Evolutionary conservation across 768 basidiomycete species (phyloP).

Genomic region (Amanita pseudoporphyria): DNA sequence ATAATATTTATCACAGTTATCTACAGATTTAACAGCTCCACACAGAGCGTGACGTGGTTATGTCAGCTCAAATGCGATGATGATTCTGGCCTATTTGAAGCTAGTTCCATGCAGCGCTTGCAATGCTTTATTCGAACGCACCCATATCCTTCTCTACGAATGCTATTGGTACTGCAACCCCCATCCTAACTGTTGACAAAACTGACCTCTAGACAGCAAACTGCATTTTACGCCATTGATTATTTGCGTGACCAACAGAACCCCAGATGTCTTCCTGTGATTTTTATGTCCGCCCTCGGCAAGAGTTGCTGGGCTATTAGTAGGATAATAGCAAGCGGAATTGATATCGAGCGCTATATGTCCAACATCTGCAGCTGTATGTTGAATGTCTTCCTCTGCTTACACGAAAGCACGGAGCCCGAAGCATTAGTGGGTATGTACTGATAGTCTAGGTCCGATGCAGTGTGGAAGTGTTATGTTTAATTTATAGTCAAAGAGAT

Average conservation of each 20-base stretch:
- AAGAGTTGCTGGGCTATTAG: slow-evolving; percentile 22
- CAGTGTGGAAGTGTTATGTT: not conserved
- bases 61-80: not conserved
- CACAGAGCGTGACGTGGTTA: slow-evolving; percentile 4
- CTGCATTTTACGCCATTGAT: slow-evolving; percentile 16
- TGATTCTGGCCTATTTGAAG: not conserved
- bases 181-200: not conserved
- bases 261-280: slow-evolving; percentile 2
- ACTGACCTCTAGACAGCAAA: slow-evolving; percentile 13
- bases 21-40: not conserved
- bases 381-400: slow-evolving; percentile 20
- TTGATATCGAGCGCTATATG: slow-evolving; percentile 10
- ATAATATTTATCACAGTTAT: not conserved
- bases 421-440: slow-evolving; percentile 17
- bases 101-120: not conserved
- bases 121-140: not conserved
- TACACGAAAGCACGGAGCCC: slow-evolving; percentile 10
- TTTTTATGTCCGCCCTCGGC: slow-evolving; percentile 17
- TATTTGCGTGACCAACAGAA: slow-evolving; percentile 5
- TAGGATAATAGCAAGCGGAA: slow-evolving; percentile 7
- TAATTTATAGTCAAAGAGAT: slow-evolving; percentile 20
- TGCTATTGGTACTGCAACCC: not conserved
- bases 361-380: slow-evolving; percentile 19
- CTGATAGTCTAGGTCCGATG: not conserved
- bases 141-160: not conserved